Conservation (phyloP, 345 rosid genomes). For the Gossypium anomalum region DNA sequence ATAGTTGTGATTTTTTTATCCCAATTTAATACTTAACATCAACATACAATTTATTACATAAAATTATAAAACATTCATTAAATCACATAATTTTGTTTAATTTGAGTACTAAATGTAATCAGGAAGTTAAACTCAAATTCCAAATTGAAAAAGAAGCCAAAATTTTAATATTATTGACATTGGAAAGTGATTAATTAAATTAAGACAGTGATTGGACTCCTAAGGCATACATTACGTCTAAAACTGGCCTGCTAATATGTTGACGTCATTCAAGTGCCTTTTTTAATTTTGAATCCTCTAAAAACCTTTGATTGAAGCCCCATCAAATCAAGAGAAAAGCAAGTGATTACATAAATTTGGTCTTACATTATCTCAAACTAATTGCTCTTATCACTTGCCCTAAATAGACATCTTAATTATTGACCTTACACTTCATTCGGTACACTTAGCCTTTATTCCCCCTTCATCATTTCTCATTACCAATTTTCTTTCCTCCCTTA, state of each 20-base stretch:
- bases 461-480: not conserved
- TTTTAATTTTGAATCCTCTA: not conserved
- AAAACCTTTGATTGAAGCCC: not conserved
- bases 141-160: too few relatives aligned
- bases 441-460: not conserved
- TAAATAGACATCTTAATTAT: not conserved
- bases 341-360: not conserved
- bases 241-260: not conserved
- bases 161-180: not conserved
- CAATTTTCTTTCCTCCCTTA: not conserved
- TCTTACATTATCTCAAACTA: not conserved
- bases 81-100: rapidly evolving
- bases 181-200: not conserved
- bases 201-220: not conserved
- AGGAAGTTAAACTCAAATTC: too few relatives aligned
- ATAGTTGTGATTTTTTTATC: too few relatives aligned
- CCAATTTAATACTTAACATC: too few relatives aligned
- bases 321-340: not conserved
- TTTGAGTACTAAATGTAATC: too few relatives aligned
- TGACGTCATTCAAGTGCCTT: not conserved
- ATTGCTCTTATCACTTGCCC: not conserved
- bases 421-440: not conserved
- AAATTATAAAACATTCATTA: too few relatives aligned
- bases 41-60: too few relatives aligned
- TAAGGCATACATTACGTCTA: not conserved